phyloP scores from a whole-genome alignment of 2,329 filamentous ascomycete species.

The Colletotrichum brevisporum region DNA sequence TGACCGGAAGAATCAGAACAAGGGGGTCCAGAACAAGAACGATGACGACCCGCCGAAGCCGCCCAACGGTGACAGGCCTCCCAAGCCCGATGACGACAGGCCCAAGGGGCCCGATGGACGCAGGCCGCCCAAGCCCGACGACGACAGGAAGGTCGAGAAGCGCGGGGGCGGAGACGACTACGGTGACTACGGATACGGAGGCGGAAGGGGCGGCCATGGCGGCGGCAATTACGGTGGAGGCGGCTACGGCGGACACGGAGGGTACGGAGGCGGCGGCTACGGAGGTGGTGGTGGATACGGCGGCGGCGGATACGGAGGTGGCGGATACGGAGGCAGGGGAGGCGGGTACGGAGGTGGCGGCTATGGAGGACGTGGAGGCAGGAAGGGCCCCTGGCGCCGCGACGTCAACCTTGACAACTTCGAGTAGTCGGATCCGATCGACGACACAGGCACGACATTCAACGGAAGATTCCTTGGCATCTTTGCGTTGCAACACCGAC shows the following conservation, averaged over 20 bases:
- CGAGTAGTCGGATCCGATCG: neutral
- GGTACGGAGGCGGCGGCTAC: neutral
- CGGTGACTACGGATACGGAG: neutral
- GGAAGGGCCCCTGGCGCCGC: conserved; percentile 10
- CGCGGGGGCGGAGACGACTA: conserved; percentile 4
- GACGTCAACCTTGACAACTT: neutral
- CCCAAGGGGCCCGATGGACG: too few species aligned
- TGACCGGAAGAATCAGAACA: neutral
- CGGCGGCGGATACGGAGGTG: conserved; percentile 2
- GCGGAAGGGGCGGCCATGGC: conserved; percentile 2
- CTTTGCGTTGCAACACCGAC: neutral
- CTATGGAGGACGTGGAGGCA: neutral
- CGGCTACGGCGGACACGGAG: neutral
- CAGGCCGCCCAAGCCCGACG: neutral
- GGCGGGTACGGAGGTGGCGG: neutral
- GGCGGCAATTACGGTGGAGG: neutral
- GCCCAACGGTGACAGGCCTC: neutral
- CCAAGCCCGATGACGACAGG: neutral
- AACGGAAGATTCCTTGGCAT: neutral
- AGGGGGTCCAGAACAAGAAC: neutral
- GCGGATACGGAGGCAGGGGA: neutral
- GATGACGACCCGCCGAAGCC: neutral
- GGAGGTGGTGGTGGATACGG: conserved; percentile 4
- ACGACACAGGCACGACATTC: neutral
- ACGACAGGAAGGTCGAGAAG: conserved; percentile 2